Evolutionary conservation across 1,284 basidiomycete species (phyloP).

Genomic region (Marasmius oreades): DNA sequence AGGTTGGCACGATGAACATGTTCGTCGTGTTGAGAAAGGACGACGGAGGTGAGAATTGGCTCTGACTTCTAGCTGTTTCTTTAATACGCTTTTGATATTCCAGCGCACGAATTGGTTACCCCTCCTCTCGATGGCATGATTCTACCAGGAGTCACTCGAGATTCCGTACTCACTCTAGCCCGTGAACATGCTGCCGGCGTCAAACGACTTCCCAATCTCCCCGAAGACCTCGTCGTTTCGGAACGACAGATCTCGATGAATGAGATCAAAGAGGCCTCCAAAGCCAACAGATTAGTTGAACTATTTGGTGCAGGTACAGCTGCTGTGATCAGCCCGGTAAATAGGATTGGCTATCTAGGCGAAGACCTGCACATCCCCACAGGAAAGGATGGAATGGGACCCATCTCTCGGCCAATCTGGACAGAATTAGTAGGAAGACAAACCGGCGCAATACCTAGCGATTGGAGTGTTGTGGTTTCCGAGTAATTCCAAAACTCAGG

Average conservation of each 20-base stretch:
- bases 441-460: conserved; percentile 78
- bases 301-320: conserved; percentile 93
- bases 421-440: conserved; percentile 88
- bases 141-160: conserved; percentile 94
- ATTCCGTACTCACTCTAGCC: conserved; percentile 84
- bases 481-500: neutral
- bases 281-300: conserved; percentile 76
- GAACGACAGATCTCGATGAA: conserved; percentile 89
- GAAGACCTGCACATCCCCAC: conserved; percentile 84
- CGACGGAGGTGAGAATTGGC: conserved; percentile 57
- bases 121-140: conserved; percentile 95
- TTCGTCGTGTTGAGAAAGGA: conserved; percentile 81
- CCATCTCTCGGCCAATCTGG: conserved; percentile 80
- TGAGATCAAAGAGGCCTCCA: conserved; percentile 77
- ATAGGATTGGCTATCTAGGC: conserved; percentile 86
- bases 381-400: conserved; percentile 85
- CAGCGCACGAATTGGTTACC: conserved; percentile 79
- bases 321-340: conserved; percentile 80
- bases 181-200: conserved; percentile 69
- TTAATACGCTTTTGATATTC: neutral
- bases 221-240: conserved; percentile 68
- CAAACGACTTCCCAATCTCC: conserved; percentile 54
- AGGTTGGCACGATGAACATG: conserved; percentile 96
- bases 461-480: conserved; percentile 63
- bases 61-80: conserved; percentile 2